These are phyloP conservation scores for Smittium culicis DNA, from an alignment of 371 early-diverging fungal species.

Conservation along the genomic window DNA sequence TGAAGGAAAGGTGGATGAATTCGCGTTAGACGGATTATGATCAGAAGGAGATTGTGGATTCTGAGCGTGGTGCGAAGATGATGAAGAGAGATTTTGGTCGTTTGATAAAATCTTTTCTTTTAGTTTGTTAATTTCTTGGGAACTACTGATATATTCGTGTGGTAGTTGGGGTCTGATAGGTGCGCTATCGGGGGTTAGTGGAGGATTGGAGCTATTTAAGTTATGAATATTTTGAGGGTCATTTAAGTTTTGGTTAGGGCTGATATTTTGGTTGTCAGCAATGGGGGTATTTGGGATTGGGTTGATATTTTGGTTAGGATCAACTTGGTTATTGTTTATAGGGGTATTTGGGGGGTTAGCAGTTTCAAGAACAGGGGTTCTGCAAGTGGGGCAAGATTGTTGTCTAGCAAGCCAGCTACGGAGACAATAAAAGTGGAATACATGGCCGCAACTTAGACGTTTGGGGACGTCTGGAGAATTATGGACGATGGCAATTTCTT, in stretches of 20 bases:
- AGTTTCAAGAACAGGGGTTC: constrained; percentile 27
- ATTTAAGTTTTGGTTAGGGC: background rate
- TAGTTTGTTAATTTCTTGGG: too few species aligned
- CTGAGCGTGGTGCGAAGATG: too few species aligned
- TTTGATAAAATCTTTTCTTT: too few species aligned
- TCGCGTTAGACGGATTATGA: too few species aligned
- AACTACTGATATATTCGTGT: too few species aligned
- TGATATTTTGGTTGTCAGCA: background rate
- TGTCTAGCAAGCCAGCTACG: constrained; percentile 97
- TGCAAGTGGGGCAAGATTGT: constrained; percentile 97
- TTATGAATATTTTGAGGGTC: background rate
- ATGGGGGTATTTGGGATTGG: background rate
- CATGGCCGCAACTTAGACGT: too few species aligned
- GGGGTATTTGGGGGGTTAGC: background rate
- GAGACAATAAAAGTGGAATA: constrained; percentile 95
- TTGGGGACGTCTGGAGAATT: too few species aligned
- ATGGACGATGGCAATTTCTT: too few species aligned
- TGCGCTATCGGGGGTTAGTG: background rate
- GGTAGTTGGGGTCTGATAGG: too few species aligned
- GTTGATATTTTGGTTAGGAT: background rate
- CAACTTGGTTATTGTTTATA: background rate
- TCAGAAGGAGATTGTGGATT: too few species aligned
- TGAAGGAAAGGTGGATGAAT: too few species aligned
- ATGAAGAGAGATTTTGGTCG: too few species aligned
- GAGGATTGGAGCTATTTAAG: background rate